phyloP scores from a whole-genome alignment of 1,284 basidiomycete genomes.

The Moniliella sp. region DNA sequence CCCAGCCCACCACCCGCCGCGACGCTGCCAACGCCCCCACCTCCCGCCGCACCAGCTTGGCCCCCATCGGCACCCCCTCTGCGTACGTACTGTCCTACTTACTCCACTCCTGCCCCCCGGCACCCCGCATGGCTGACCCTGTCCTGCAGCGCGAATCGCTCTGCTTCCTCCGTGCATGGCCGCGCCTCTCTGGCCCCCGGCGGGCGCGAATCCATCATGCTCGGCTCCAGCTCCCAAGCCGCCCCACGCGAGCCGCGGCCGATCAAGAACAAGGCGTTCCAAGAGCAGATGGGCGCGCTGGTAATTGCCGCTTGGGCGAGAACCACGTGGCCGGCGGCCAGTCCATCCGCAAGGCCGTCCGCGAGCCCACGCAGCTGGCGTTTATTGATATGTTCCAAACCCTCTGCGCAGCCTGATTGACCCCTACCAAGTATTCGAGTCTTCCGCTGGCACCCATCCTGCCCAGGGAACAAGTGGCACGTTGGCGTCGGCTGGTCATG shows the following conservation, averaged over 20 bases:
- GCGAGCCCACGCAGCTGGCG: conserved; percentile 27
- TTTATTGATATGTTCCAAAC: conserved; percentile 29
- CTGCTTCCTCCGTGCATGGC: too few relatives aligned
- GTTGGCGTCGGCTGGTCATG: neutral
- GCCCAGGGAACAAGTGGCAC: too few relatives aligned
- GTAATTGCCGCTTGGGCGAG: conserved; percentile 17
- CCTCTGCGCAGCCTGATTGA: conserved; percentile 24
- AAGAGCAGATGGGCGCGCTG: conserved; percentile 16
- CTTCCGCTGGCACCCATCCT: too few relatives aligned
- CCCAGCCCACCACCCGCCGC: too few relatives aligned
- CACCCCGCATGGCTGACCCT: too few relatives aligned
- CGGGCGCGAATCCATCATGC: neutral
- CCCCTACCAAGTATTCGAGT: conserved; percentile 13
- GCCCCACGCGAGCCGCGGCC: conserved; percentile 6
- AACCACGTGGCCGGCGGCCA: conserved; percentile 23
- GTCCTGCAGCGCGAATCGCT: too few relatives aligned
- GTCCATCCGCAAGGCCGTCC: conserved; percentile 15
- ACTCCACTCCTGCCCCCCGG: too few relatives aligned
- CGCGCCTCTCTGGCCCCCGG: neutral
- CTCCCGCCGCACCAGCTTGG: too few relatives aligned
- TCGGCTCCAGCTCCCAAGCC: neutral
- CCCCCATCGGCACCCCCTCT: too few relatives aligned
- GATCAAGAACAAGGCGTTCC: conserved; percentile 7
- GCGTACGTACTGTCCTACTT: too few relatives aligned
- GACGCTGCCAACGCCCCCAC: too few relatives aligned